Percentiles rank a stretch among this genome's conserved stretches.
phyloP scores from a whole-genome alignment of 345 rosid species.

The Lepidium sativum region DNA sequence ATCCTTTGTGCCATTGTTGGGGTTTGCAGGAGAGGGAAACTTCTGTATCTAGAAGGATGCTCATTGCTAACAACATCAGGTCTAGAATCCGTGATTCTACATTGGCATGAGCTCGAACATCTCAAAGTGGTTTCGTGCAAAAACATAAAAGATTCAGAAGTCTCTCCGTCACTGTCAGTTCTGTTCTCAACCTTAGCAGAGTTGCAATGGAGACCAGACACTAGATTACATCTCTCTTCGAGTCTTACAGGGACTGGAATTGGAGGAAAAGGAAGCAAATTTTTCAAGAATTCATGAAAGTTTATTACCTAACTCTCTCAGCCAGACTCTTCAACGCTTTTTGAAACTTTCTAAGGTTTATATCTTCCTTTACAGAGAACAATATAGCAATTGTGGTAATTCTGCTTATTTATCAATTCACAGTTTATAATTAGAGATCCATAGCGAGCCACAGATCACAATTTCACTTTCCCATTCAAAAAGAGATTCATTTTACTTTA shows the following conservation, averaged over 20 bases:
- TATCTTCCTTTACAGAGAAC: constrained; percentile 8
- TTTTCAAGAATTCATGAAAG: constrained; percentile 51
- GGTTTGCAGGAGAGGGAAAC: constrained; percentile 59
- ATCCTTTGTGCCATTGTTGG: not conserved
- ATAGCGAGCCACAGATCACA: not conserved
- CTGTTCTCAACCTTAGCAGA: constrained; percentile 68
- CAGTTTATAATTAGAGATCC: constrained; percentile 5
- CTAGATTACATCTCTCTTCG: constrained; percentile 53
- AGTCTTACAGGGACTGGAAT: constrained; percentile 61
- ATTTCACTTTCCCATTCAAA: too few species aligned
- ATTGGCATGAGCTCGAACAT: constrained; percentile 66
- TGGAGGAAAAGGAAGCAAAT: constrained; percentile 66
- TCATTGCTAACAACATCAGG: constrained; percentile 67
- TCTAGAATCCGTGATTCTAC: constrained; percentile 57
- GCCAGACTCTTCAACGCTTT: too few species aligned
- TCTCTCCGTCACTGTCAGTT: constrained; percentile 59
- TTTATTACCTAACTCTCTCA: too few species aligned
- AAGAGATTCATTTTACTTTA: too few species aligned
- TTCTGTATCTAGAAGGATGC: constrained; percentile 78
- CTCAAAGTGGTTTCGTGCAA: constrained; percentile 64
- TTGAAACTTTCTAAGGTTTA: not conserved
- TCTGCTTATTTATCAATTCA: not conserved
- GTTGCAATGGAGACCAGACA: constrained; percentile 88
- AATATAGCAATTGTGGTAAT: constrained; percentile 15
- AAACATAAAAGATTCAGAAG: constrained; percentile 61